These are phyloP conservation scores for Podila epigama DNA, from an alignment of 192 early-diverging fungal genomes.

Conservation along the genomic window DNA sequence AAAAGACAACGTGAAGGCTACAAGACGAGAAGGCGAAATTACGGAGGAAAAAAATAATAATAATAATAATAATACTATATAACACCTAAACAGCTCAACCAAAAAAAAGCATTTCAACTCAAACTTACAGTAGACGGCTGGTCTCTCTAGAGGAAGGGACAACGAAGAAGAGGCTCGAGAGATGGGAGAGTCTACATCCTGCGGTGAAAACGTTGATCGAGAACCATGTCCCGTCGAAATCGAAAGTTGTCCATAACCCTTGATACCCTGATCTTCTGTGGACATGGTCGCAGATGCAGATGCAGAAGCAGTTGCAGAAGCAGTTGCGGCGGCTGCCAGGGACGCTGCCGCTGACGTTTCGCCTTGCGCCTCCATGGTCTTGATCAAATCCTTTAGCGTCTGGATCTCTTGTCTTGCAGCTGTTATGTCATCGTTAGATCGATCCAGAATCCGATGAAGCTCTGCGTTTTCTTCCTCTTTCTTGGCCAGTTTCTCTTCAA, in stretches of 20 bases:
- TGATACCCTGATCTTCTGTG: conserved; percentile 4
- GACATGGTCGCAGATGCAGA: too few relatives aligned
- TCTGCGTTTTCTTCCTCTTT: conserved; percentile 58
- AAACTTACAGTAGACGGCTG: conserved; percentile 40
- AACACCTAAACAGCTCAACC: too few relatives aligned
- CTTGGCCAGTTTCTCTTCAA: conserved; percentile 43
- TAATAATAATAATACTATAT: too few relatives aligned
- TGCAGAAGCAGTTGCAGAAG: too few relatives aligned
- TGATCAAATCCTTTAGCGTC: conserved; percentile 31
- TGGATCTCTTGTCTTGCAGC: conserved; percentile 43
- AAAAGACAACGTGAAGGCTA: not conserved
- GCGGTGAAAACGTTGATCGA: conserved; percentile 16
- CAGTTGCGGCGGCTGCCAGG: not conserved
- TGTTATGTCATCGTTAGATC: conserved; percentile 33
- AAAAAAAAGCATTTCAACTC: not conserved
- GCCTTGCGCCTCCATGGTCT: conserved; percentile 7
- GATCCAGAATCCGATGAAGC: conserved; percentile 51
- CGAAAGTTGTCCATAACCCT: conserved; percentile 2
- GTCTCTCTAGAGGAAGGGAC: conserved; percentile 28
- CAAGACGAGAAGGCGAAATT: too few relatives aligned
- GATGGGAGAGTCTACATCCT: conserved; percentile 36
- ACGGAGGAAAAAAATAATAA: too few relatives aligned
- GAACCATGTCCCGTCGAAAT: conserved; percentile 25
- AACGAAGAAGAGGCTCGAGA: conserved; percentile 38
- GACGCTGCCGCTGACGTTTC: conserved; percentile 2